These are phyloP conservation scores for Carex sylvatica DNA, from an alignment of 202 grass and related monocot species.

Conservation along the genomic window DNA sequence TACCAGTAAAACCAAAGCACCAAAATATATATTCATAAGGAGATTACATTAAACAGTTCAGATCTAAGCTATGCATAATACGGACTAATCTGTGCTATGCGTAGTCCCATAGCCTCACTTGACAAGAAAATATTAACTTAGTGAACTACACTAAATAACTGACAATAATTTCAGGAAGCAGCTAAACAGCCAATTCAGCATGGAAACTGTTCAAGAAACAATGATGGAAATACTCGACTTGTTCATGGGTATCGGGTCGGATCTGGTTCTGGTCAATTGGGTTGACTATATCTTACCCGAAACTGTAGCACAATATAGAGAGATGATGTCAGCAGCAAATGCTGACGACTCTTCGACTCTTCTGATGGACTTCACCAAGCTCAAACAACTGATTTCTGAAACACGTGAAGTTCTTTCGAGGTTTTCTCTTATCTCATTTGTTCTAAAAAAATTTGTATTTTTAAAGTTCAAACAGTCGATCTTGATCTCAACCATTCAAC, in stretches of 20 bases:
- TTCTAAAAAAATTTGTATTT: neutral
- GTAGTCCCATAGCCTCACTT: too few relatives aligned
- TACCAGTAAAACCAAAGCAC: too few relatives aligned
- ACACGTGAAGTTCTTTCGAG: conserved; percentile 77
- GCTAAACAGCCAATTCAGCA: conserved; percentile 72
- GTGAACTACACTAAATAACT: neutral
- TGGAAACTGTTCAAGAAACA: conserved; percentile 61
- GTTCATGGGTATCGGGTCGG: conserved; percentile 55
- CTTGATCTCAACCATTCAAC: too few relatives aligned
- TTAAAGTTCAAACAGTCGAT: too few relatives aligned
- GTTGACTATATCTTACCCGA: conserved; percentile 84
- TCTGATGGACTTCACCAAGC: conserved; percentile 76
- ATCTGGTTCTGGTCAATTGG: conserved; percentile 51
- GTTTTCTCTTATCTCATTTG: conserved; percentile 36
- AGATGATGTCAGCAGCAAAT: conserved; percentile 43
- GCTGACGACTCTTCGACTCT: conserved; percentile 55
- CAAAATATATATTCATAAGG: too few relatives aligned
- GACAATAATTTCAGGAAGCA: conserved; percentile 65
- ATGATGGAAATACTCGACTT: conserved; percentile 64
- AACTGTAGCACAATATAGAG: conserved; percentile 55
- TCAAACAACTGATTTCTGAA: conserved; percentile 87
- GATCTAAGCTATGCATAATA: too few relatives aligned
- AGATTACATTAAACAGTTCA: too few relatives aligned
- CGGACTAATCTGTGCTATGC: too few relatives aligned
- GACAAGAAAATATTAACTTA: neutral